Evolutionary conservation across 2,329 filamentous ascomycete genomes (phyloP).

Genomic region (Aureobasidium sp.): DNA sequence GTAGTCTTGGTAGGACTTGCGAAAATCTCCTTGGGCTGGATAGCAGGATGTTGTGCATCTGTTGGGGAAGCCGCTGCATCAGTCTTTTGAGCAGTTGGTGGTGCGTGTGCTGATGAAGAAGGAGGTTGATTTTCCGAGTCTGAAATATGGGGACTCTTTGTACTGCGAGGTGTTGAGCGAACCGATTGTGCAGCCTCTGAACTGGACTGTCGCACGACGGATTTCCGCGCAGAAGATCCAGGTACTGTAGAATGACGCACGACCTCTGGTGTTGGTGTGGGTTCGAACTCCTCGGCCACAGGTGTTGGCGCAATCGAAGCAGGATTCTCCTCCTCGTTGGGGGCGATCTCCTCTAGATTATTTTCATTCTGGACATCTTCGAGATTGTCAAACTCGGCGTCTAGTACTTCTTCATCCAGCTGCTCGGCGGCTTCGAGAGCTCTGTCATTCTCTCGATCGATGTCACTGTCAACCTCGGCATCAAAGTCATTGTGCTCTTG

Average conservation of each 20-base stretch:
- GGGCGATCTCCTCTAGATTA: not conserved
- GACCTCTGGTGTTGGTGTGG: conserved; percentile 27
- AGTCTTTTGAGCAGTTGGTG: conserved; percentile 8
- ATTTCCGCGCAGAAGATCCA: not conserved
- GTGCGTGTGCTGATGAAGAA: conserved; percentile 41
- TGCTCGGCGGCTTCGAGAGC: not conserved
- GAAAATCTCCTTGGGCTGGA: conserved; percentile 15
- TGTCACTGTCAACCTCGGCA: conserved; percentile 6
- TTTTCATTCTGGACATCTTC: not conserved
- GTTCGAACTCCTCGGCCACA: conserved; percentile 31
- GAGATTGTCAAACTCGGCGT: conserved; percentile 9
- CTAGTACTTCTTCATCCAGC: not conserved
- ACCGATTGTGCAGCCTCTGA: conserved; percentile 50
- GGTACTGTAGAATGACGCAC: conserved; percentile 17
- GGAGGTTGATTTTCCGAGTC: conserved; percentile 76
- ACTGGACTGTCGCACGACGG: conserved; percentile 25
- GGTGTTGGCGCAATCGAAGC: conserved; percentile 16
- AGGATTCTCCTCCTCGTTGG: not conserved
- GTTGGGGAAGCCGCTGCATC: conserved; percentile 26
- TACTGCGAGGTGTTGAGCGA: conserved; percentile 53
- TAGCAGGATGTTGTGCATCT: conserved; percentile 24
- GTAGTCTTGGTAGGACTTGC: conserved; percentile 29
- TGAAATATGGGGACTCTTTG: conserved; percentile 51
- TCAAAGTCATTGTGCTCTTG: not conserved
- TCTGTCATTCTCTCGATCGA: not conserved